Conservation (phyloP, 345 rosid genomes). For the Fremontodendron californicum region DNA sequence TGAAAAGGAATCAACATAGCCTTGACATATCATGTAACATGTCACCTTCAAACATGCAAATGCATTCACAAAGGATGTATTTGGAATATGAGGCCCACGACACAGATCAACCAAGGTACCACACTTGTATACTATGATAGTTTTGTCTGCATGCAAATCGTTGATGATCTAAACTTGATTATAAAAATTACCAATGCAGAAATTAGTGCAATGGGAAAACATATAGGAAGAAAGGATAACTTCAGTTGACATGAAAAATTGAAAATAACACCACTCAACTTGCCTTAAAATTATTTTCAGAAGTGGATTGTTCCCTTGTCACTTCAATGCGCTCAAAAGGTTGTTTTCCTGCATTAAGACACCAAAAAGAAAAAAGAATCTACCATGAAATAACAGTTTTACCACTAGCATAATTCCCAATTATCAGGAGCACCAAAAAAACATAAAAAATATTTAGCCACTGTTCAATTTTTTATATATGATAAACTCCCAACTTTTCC, state of each 20-base stretch:
- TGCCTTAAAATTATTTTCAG: slow-evolving; percentile 82
- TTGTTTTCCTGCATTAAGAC: slow-evolving; percentile 43
- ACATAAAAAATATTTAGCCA: background rate
- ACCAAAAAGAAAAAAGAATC: background rate
- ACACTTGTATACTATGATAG: slow-evolving; percentile 88
- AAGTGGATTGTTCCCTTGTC: slow-evolving; percentile 75
- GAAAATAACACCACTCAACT: slow-evolving; percentile 17
- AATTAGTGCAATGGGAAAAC: slow-evolving; percentile 14
- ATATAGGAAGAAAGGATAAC: background rate
- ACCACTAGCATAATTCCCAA: background rate
- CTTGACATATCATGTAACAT: slow-evolving; percentile 27
- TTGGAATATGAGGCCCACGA: slow-evolving; percentile 98
- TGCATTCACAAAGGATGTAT: slow-evolving; percentile 89
- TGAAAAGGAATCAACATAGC: slow-evolving; percentile 15
- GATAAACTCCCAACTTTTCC: background rate
- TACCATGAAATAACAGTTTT: background rate
- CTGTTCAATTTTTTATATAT: background rate
- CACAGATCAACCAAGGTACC: slow-evolving; percentile 92
- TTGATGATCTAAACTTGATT: slow-evolving; percentile 79
- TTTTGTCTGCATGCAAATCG: slow-evolving; percentile 75
- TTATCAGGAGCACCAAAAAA: background rate
- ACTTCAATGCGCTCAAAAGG: slow-evolving; percentile 97
- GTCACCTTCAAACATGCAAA: slow-evolving; percentile 91
- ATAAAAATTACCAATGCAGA: slow-evolving; percentile 15
- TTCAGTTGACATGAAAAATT: slow-evolving; percentile 1